Conservation (phyloP, 202 grass and related monocot species). For the Schoenoplectus triqueter region DNA sequence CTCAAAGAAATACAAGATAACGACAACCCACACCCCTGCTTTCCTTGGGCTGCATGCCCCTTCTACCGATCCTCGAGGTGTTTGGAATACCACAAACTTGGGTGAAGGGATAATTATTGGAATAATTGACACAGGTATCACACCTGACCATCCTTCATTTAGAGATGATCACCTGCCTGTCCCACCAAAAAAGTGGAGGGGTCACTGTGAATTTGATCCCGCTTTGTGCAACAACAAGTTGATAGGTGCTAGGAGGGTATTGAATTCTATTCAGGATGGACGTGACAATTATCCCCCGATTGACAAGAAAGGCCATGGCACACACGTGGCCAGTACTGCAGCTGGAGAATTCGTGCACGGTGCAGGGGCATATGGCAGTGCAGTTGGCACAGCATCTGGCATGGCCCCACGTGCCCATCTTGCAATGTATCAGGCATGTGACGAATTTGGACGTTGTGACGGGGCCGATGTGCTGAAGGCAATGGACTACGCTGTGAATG, state of each 20-base stretch:
- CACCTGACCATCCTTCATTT: slow-evolving; percentile 40
- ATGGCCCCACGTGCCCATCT: slow-evolving; percentile 56
- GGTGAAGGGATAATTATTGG: slow-evolving; percentile 42
- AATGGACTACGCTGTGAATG: slow-evolving; percentile 46
- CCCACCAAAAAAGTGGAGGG: slow-evolving; percentile 44
- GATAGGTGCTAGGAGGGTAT: slow-evolving; percentile 40
- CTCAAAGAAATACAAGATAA: slow-evolving; percentile 22
- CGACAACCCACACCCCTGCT: slow-evolving; percentile 37
- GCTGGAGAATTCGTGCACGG: slow-evolving; percentile 40
- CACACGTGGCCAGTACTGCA: slow-evolving; percentile 47
- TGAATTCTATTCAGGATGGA: slow-evolving; percentile 6
- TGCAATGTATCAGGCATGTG: slow-evolving; percentile 54
- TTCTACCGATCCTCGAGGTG: not conserved
- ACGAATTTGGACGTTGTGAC: slow-evolving; percentile 22
- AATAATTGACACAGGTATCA: slow-evolving; percentile 40
- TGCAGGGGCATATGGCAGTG: slow-evolving; percentile 20
- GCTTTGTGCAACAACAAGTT: slow-evolving; percentile 30
- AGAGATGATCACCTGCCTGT: slow-evolving; percentile 35
- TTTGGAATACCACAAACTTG: slow-evolving; percentile 32
- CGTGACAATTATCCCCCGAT: not conserved
- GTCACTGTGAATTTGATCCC: slow-evolving; percentile 31
- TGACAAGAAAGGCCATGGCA: slow-evolving; percentile 46
- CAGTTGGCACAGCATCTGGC: slow-evolving; percentile 36
- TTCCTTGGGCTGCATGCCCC: slow-evolving; percentile 34
- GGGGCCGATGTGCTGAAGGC: slow-evolving; percentile 41